A percentile compares a stretch with the other conserved stretches of the same genome.
phyloP scores from a whole-genome alignment of 495 filamentous ascomycete species.

The Geoglossum glabrum region DNA sequence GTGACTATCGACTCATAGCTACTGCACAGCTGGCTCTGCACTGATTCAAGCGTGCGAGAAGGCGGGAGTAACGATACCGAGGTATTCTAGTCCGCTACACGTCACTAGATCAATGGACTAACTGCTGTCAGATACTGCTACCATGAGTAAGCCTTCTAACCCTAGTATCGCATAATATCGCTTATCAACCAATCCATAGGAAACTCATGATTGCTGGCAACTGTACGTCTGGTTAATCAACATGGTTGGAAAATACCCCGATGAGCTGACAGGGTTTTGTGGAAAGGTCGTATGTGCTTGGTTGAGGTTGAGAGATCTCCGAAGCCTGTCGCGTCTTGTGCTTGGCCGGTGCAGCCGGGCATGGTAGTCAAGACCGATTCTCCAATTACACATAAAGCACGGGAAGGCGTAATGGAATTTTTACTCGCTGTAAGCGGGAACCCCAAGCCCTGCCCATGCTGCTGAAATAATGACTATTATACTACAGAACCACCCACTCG shows the following conservation, averaged over 20 bases:
- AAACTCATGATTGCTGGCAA: slow-evolving; percentile 98
- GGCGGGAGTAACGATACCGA: slow-evolving; percentile 54
- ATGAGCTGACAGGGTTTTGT: slow-evolving; percentile 3
- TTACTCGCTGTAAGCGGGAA: slow-evolving; percentile 37
- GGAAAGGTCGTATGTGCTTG: slow-evolving; percentile 71
- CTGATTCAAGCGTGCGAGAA: slow-evolving; percentile 81
- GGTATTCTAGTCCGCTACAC: slow-evolving; percentile 50
- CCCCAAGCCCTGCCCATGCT: not conserved
- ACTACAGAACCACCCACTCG: slow-evolving; percentile 68
- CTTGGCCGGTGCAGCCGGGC: slow-evolving; percentile 93
- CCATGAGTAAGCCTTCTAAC: slow-evolving; percentile 53
- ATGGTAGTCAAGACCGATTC: slow-evolving; percentile 99
- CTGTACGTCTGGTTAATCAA: slow-evolving; percentile 29
- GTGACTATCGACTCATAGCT: slow-evolving; percentile 3
- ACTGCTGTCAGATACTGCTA: slow-evolving; percentile 79
- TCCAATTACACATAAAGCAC: slow-evolving; percentile 84
- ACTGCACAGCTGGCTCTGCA: slow-evolving; percentile 51
- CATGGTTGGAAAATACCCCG: not conserved
- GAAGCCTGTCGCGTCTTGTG: slow-evolving; percentile 94
- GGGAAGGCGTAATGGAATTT: slow-evolving; percentile 98
- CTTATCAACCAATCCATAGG: slow-evolving; percentile 20
- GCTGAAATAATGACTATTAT: too few species aligned
- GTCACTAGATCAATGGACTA: not conserved
- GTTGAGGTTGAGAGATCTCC: slow-evolving; percentile 92
- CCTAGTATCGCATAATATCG: not conserved